Evolutionary conservation across 768 basidiomycete genomes (phyloP), one percentile per base, ranked within the genome.

Genomic region (Boletus pseudo-olivaceus): DNA sequence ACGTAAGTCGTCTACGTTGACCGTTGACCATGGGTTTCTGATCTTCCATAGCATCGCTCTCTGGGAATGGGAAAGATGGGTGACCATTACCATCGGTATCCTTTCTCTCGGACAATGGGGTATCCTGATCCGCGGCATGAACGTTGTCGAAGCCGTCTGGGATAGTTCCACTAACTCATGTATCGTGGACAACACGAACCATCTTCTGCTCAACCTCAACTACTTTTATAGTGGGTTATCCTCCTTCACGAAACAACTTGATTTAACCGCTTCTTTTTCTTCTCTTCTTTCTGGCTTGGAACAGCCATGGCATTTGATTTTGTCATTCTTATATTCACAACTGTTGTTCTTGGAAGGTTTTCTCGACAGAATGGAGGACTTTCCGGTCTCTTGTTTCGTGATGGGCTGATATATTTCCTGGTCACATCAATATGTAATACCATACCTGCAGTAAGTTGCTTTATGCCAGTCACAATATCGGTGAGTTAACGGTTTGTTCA

Each of bases 271-370:
- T 5, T 29, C 39, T 49, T 17, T 10, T 10, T 30, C n/a, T 4
- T 32, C 20, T 33, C 14, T 45, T 19, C 15, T 9, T 2, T 35
- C 23, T 15, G 51, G 12, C 33, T 12, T 19, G 41, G 48, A 27
- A 4, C 42, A 88, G 87, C 87, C 4, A 87, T 88, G 84, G 79
- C 69, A 29, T 88, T 87, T 60, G 85, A 88, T 61, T 75, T 85
- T 30, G 68, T 79, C 37, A 83, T 88, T 56, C 72, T 87, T 23
- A 59, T 76, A 12, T 78, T 82, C 57, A 85, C 83, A 1, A 73
- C 80, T 11, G 57, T 81, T 26, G 80, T 82, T 1, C 73, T 88
- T 29, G 72, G 78, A 42, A 74, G 73, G 55, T 63, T 57, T 48
- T 62, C 60, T 26, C 75, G 77, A 38, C 80, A 79, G 59, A 84